phyloP scores from a whole-genome alignment of 2,329 filamentous ascomycete genomes.

The Ophioceras dolichostomum region DNA sequence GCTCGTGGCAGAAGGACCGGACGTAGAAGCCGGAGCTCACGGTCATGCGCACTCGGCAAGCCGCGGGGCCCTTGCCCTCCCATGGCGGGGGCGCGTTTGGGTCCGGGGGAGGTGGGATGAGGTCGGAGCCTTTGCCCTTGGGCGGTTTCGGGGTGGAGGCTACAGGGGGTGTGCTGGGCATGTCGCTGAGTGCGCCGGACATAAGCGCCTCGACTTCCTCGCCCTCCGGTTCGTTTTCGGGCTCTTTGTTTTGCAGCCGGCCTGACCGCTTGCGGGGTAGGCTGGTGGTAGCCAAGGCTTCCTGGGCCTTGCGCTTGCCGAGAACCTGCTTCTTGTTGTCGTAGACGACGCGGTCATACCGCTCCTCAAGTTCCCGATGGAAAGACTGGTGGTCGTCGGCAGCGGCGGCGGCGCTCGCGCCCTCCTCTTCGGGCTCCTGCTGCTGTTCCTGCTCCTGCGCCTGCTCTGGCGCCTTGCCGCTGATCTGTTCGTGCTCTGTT shows the following conservation, averaged over 20 bases:
- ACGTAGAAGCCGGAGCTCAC: constrained; percentile 97
- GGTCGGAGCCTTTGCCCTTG: constrained; percentile 34
- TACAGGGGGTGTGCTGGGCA: constrained; percentile 24
- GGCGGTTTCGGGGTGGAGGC: too few species aligned
- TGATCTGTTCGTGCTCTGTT: constrained; percentile 43
- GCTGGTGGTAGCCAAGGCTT: constrained; percentile 14
- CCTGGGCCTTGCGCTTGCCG: constrained; percentile 21
- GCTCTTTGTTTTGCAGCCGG: constrained; percentile 7
- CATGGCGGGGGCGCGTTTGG: constrained; percentile 39
- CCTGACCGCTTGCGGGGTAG: constrained; percentile 10
- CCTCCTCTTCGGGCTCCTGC: constrained; percentile 41
- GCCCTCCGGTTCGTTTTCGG: constrained; percentile 18
- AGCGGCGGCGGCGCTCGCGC: constrained; percentile 40
- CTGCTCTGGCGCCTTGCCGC: constrained; percentile 33
- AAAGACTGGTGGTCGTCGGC: constrained; percentile 45
- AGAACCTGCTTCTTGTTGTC: constrained; percentile 29
- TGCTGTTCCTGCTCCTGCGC: constrained; percentile 43
- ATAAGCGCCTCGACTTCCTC: too few species aligned
- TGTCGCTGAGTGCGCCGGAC: constrained; percentile 43
- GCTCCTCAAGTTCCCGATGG: constrained; percentile 46
- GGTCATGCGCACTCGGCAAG: constrained; percentile 75
- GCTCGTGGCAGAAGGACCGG: constrained; percentile 81
- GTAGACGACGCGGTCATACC: constrained; percentile 42
- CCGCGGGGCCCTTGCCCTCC: constrained; percentile 56
- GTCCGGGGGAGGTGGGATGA: constrained; percentile 35